These are phyloP conservation scores for Schoenoplectus triqueter DNA, from an alignment of 202 grass and related monocot genomes.

Conservation along the genomic window DNA sequence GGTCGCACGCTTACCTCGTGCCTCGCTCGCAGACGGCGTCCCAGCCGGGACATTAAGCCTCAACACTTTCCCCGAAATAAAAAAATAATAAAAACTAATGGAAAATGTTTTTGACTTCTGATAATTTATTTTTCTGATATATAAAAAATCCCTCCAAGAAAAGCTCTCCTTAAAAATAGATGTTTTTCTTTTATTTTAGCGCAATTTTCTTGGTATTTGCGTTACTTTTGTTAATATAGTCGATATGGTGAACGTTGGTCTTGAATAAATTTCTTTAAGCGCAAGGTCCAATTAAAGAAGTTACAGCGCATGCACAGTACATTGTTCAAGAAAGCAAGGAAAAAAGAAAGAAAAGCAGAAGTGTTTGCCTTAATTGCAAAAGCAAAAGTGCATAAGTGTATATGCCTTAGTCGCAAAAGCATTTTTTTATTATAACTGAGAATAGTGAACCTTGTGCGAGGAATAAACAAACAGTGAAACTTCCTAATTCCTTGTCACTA, in stretches of 20 bases:
- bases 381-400: not conserved
- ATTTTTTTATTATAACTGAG: not conserved
- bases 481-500: constrained; percentile 31
- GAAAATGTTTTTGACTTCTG: constrained; percentile 5
- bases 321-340: constrained; percentile 13
- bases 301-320: constrained; percentile 2
- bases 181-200: not conserved
- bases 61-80: constrained; percentile 21
- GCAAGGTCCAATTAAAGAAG: constrained; percentile 20
- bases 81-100: constrained; percentile 29
- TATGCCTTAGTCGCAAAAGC: constrained; percentile 22
- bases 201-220: not conserved
- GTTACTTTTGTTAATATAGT: not conserved
- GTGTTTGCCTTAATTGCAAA: not conserved
- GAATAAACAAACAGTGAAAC: constrained; percentile 37
- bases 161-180: too few relatives aligned
- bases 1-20: constrained; percentile 31
- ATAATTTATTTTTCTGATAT: constrained; percentile 15
- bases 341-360: constrained; percentile 6
- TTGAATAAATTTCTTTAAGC: not conserved
- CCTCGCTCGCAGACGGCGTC: constrained; percentile 29
- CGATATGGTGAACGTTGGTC: not conserved
- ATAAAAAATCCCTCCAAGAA: not conserved
- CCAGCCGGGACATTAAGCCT: constrained; percentile 13
- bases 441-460: constrained; percentile 18